Evolutionary conservation across 345 rosid genomes (phyloP).

Genomic region (Euphorbia pulcherrima): DNA sequence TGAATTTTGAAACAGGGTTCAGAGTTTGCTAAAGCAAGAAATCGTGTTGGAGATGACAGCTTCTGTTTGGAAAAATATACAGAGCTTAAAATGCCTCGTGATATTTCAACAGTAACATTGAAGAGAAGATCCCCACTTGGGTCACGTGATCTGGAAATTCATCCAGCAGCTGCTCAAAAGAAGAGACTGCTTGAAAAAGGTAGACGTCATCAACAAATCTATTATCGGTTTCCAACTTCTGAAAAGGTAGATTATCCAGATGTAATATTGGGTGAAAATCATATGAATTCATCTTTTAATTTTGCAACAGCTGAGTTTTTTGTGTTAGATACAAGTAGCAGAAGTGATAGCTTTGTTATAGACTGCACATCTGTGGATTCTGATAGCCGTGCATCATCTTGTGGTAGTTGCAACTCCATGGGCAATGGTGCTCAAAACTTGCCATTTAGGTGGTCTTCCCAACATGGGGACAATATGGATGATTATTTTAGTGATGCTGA

Average conservation of each 20-base stretch:
- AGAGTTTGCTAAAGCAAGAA: not conserved
- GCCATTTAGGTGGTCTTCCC: not conserved
- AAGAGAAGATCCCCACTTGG: slow-evolving; percentile 16
- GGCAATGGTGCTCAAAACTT: slow-evolving; percentile 8
- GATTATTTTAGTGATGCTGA: slow-evolving; percentile 29
- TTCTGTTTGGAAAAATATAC: slow-evolving; percentile 17
- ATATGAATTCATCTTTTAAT: slow-evolving; percentile 21
- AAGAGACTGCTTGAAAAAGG: slow-evolving; percentile 13
- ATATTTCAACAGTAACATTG: slow-evolving; percentile 7
- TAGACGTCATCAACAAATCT: slow-evolving; percentile 3
- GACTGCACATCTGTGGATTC: slow-evolving; percentile 15
- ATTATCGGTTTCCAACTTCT: slow-evolving; percentile 10
- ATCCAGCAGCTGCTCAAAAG: slow-evolving; percentile 10
- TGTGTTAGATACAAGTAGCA: slow-evolving; percentile 2
- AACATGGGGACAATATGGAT: slow-evolving; percentile 3
- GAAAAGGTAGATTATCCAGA: slow-evolving; percentile 28
- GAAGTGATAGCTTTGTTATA: slow-evolving; percentile 13
- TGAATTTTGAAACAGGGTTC: slow-evolving; percentile 15
- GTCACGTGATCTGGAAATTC: slow-evolving; percentile 12
- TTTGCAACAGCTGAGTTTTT: slow-evolving; percentile 19
- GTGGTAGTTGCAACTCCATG: slow-evolving; percentile 36
- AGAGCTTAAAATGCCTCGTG: not conserved
- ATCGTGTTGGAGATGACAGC: slow-evolving; percentile 9
- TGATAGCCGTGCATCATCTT: slow-evolving; percentile 32
- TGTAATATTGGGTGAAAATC: slow-evolving; percentile 19